phyloP scores from a whole-genome alignment of 1,284 basidiomycete species.

The Fomitopsis betulina region DNA sequence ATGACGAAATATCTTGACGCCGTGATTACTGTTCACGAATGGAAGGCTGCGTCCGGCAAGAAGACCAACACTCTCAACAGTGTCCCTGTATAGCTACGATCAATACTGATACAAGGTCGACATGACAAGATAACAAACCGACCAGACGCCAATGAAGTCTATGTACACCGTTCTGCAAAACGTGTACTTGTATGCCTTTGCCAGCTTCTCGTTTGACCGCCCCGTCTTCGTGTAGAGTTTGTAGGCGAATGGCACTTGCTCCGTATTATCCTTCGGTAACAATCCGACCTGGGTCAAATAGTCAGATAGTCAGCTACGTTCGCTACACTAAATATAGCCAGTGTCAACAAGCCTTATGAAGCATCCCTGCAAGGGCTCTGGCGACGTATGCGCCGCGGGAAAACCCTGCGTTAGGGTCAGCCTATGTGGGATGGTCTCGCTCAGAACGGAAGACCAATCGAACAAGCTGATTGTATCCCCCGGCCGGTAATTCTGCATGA shows the following conservation, averaged over 20 bases:
- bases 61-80: conserved; percentile 34
- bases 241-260: conserved; percentile 55
- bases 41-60: conserved; percentile 34
- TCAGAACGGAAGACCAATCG: conserved; percentile 28
- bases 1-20: conserved; percentile 37
- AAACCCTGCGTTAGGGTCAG: conserved; percentile 19
- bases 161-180: conserved; percentile 45
- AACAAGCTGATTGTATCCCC: conserved; percentile 53
- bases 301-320: too few relatives aligned
- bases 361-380: conserved; percentile 41
- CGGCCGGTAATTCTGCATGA: conserved; percentile 54
- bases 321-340: too few relatives aligned
- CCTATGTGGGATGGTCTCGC: too few relatives aligned
- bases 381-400: conserved; percentile 45
- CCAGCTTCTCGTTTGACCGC: conserved; percentile 33
- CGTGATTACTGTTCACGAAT: conserved; percentile 33
- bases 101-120: not conserved
- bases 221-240: conserved; percentile 46
- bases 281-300: conserved; percentile 37
- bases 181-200: conserved; percentile 43
- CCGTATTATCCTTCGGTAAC: conserved; percentile 42
- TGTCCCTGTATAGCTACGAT: conserved; percentile 23
- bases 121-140: not conserved
- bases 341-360: conserved; percentile 23
- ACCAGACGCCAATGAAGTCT: conserved; percentile 42